Evolutionary conservation across 768 basidiomycete species (phyloP).

Genomic region (Trametes maxima): DNA sequence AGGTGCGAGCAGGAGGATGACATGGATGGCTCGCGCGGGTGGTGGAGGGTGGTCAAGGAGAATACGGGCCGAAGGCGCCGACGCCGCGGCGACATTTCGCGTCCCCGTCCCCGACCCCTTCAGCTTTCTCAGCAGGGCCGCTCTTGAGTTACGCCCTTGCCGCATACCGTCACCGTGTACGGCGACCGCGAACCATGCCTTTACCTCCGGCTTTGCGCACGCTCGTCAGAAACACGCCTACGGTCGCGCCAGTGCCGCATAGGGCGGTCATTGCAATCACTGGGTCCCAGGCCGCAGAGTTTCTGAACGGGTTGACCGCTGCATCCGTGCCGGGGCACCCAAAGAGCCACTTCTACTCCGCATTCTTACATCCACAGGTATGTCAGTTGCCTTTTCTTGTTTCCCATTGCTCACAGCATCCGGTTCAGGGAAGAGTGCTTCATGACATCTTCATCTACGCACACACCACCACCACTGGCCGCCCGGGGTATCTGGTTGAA

Average conservation of each 20-base stretch:
- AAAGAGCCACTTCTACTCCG: slow-evolving; percentile 27
- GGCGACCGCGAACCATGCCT: slow-evolving; percentile 11
- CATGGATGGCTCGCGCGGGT: slow-evolving; percentile 44
- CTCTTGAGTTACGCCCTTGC: neutral
- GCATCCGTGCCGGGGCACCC: slow-evolving; percentile 26
- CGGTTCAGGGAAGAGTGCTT: slow-evolving; percentile 72
- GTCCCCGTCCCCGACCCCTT: neutral
- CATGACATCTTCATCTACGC: slow-evolving; percentile 89
- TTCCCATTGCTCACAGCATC: neutral
- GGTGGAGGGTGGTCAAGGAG: slow-evolving; percentile 11
- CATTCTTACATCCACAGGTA: slow-evolving; percentile 35
- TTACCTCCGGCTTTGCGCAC: slow-evolving; percentile 45
- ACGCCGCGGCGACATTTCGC: neutral
- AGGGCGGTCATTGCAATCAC: slow-evolving; percentile 73
- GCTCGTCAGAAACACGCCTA: slow-evolving; percentile 46
- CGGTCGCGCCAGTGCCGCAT: slow-evolving; percentile 61
- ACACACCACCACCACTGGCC: slow-evolving; percentile 43
- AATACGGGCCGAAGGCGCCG: slow-evolving; percentile 16
- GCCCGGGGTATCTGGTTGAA: slow-evolving; percentile 67
- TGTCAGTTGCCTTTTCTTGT: neutral
- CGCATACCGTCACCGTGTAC: neutral
- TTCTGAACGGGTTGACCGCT: slow-evolving; percentile 50
- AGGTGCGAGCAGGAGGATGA: slow-evolving; percentile 80
- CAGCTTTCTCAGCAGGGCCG: neutral
- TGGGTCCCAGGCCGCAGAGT: slow-evolving; percentile 78